A percentile compares a stretch with the other conserved stretches of the same genome.
Conservation (phyloP, 768 basidiomycete species). For the Omphalotus guepiniiformis region DNA sequence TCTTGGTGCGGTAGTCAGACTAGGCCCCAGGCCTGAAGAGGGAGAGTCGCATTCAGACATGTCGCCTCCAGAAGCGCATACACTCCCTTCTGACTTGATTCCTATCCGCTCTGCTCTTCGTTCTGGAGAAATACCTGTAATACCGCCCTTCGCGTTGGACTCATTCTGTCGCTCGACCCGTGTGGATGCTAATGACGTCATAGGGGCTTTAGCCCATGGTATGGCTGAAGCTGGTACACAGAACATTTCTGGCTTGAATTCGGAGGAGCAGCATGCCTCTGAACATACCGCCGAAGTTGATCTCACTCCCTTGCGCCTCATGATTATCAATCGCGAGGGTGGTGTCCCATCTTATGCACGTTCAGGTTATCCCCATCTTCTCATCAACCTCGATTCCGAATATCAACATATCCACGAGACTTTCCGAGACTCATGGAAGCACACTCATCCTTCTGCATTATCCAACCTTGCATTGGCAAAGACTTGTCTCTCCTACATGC, state of each 20-base stretch:
- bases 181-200: slow-evolving; percentile 82
- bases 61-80: slow-evolving; percentile 68
- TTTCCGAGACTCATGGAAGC: slow-evolving; percentile 72
- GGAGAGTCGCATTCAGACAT: slow-evolving; percentile 28
- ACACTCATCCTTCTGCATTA: slow-evolving; percentile 79
- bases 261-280: slow-evolving; percentile 30
- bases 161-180: slow-evolving; percentile 84
- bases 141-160: slow-evolving; percentile 90
- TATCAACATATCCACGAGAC: slow-evolving; percentile 80
- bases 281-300: slow-evolving; percentile 56
- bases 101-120: slow-evolving; percentile 85
- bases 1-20: slow-evolving; percentile 78
- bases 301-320: slow-evolving; percentile 89
- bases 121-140: slow-evolving; percentile 94
- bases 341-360: slow-evolving; percentile 98
- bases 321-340: slow-evolving; percentile 96
- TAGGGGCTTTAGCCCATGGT: slow-evolving; percentile 81
- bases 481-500: slow-evolving; percentile 89
- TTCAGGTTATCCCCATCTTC: slow-evolving; percentile 88
- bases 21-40: slow-evolving; percentile 68
- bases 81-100: slow-evolving; percentile 73
- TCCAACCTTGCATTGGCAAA: slow-evolving; percentile 82
- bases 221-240: slow-evolving; percentile 60
- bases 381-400: slow-evolving; percentile 91
- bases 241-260: slow-evolving; percentile 13